These are phyloP conservation scores for Puccinia sorghi DNA, from an alignment of 1,284 basidiomycete species.

Conservation along the genomic window DNA sequence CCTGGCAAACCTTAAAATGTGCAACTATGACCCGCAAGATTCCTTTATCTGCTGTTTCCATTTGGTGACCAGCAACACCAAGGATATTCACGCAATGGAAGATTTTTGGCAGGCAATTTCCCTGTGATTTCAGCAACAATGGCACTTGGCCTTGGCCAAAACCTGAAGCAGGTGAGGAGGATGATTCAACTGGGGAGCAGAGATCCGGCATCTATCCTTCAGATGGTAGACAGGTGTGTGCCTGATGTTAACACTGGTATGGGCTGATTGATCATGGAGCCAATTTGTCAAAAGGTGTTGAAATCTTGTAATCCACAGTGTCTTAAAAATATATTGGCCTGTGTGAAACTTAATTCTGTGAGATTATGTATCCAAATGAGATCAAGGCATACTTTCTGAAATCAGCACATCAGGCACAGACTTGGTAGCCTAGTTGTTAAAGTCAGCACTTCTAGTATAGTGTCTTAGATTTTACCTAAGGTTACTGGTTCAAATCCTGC, in stretches of 20 bases:
- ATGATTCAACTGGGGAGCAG: not conserved
- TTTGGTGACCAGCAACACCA: not conserved
- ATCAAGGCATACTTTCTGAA: too few relatives aligned
- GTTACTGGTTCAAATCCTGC: too few relatives aligned
- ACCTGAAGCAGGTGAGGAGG: not conserved
- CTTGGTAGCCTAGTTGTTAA: too few relatives aligned
- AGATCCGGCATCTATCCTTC: not conserved
- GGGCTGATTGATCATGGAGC: not conserved
- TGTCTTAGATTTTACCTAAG: too few relatives aligned
- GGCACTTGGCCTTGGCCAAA: slow-evolving; percentile 6
- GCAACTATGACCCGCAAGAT: not conserved
- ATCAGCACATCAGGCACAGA: too few relatives aligned
- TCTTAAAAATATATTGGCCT: too few relatives aligned
- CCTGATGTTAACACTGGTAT: not conserved
- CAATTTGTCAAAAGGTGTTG: not conserved
- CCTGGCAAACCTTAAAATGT: not conserved
- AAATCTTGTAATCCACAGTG: too few relatives aligned
- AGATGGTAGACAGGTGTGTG: slow-evolving; percentile 1
- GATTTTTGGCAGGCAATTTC: not conserved
- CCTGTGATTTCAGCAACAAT: not conserved
- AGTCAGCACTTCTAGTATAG: too few relatives aligned
- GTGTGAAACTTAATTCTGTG: too few relatives aligned
- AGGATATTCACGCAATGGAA: not conserved
- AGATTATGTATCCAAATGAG: too few relatives aligned
- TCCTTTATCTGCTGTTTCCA: not conserved